phyloP scores from a whole-genome alignment of 805 yeast species.

The Barnettozyma pratensis region DNA sequence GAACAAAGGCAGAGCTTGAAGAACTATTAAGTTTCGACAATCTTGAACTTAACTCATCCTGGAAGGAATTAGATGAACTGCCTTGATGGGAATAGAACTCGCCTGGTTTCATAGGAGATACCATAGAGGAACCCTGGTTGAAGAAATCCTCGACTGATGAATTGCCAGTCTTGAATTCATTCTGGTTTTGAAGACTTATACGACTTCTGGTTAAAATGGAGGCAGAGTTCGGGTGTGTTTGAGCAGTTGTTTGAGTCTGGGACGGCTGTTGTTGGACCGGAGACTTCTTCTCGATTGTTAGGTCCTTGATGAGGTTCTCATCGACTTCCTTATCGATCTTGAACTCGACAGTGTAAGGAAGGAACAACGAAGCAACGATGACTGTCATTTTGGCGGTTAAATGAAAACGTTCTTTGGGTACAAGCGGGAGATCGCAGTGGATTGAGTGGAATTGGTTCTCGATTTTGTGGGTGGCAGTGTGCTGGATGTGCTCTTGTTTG shows the following conservation, averaged over 20 bases:
- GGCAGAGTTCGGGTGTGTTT: background rate
- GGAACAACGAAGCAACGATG: slow-evolving; percentile 66
- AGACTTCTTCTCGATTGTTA: slow-evolving; percentile 16
- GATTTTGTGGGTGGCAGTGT: background rate
- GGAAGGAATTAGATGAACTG: slow-evolving; percentile 2
- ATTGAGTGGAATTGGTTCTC: no score
- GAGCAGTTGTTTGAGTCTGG: background rate
- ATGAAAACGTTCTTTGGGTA: background rate
- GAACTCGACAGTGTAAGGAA: slow-evolving; percentile 71
- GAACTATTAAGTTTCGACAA: slow-evolving; percentile 8
- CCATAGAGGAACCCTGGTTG: slow-evolving; percentile 9
- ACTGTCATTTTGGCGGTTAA: slow-evolving; percentile 45
- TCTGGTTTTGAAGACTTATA: slow-evolving; percentile 7
- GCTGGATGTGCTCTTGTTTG: no score
- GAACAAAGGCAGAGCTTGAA: slow-evolving; percentile 28
- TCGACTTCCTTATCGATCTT: slow-evolving; percentile 25
- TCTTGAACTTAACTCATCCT: slow-evolving; percentile 8
- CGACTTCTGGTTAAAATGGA: slow-evolving; percentile 18
- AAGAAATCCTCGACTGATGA: slow-evolving; percentile 25
- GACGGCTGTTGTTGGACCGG: background rate
- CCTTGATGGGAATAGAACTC: background rate
- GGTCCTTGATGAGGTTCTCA: slow-evolving; percentile 29
- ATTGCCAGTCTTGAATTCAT: slow-evolving; percentile 10
- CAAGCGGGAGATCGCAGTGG: no score
- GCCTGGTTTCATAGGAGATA: slow-evolving; percentile 4